Evolutionary conservation across 2,329 filamentous ascomycete genomes (phyloP).

Genomic region (Alternaria angustiovoidea): DNA sequence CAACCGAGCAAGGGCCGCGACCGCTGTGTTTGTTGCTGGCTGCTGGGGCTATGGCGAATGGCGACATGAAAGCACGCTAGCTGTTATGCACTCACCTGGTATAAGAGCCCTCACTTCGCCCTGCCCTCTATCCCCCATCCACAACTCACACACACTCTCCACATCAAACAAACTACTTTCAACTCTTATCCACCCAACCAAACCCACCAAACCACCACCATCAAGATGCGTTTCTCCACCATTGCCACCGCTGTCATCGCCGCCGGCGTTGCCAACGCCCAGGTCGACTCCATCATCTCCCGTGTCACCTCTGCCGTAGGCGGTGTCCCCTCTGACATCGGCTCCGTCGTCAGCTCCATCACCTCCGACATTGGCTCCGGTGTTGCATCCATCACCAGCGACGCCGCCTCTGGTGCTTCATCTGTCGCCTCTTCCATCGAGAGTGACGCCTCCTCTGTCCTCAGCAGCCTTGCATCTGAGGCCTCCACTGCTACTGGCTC

Average conservation of each 20-base stretch:
- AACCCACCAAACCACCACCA: slow-evolving; percentile 7
- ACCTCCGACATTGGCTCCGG: slow-evolving; percentile 20
- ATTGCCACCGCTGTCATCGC: slow-evolving; percentile 39
- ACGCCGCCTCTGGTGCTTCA: slow-evolving; percentile 15
- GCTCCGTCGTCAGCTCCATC: slow-evolving; percentile 20
- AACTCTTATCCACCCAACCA: slow-evolving; percentile 6
- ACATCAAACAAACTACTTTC: slow-evolving; percentile 21
- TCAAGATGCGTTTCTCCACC: slow-evolving; percentile 50
- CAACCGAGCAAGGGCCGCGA: slow-evolving; percentile 23
- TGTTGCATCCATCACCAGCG: slow-evolving; percentile 16
- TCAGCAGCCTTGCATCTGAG: slow-evolving; percentile 17
- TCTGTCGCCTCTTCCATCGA: slow-evolving; percentile 25
- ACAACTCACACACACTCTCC: slow-evolving; percentile 17
- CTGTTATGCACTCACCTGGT: slow-evolving; percentile 20
- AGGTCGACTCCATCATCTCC: slow-evolving; percentile 37
- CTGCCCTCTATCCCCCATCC: slow-evolving; percentile 14
- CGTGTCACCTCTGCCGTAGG: slow-evolving; percentile 22
- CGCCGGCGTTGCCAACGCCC: slow-evolving; percentile 40
- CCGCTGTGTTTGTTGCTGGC: slow-evolving; percentile 36
- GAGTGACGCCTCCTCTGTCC: slow-evolving; percentile 19
- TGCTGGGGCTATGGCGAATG: slow-evolving; percentile 14
- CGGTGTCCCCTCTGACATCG: slow-evolving; percentile 18
- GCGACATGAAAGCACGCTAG: slow-evolving; percentile 12
- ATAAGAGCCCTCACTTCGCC: slow-evolving; percentile 28
- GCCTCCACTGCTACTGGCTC: background rate